These are phyloP conservation scores for Multifurca ochricompacta DNA, from an alignment of 768 basidiomycete genomes.

Conservation along the genomic window DNA sequence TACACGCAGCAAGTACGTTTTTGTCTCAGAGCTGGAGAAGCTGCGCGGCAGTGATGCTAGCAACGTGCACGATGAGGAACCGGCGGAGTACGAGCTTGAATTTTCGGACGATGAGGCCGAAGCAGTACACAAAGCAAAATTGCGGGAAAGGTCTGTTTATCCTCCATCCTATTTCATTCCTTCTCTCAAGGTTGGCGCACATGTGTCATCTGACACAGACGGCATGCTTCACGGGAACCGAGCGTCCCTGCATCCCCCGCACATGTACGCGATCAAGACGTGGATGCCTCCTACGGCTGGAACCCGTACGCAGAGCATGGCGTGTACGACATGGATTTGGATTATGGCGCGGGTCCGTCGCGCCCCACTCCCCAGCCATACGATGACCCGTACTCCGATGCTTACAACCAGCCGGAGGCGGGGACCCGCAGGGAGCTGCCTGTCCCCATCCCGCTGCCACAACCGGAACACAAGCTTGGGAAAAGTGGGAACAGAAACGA, in stretches of 20 bases:
- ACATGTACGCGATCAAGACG: constrained; percentile 47
- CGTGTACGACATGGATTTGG: constrained; percentile 51
- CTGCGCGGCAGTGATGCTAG: constrained; percentile 89
- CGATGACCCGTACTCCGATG: constrained; percentile 61
- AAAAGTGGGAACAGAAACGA: constrained; percentile 26
- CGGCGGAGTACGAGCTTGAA: constrained; percentile 81
- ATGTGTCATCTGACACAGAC: constrained; percentile 30
- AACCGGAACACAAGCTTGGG: background rate
- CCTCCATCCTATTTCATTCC: background rate
- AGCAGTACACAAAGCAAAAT: constrained; percentile 53
- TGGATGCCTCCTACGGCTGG: constrained; percentile 40
- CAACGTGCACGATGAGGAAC: constrained; percentile 92
- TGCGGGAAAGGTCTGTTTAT: constrained; percentile 49
- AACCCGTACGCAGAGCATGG: constrained; percentile 62
- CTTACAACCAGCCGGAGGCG: constrained; percentile 23
- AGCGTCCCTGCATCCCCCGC: constrained; percentile 42
- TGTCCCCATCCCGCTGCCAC: background rate
- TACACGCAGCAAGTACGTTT: constrained; percentile 74
- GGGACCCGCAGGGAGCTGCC: background rate
- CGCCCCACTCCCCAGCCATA: constrained; percentile 67
- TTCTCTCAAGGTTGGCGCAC: background rate
- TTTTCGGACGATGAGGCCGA: constrained; percentile 96
- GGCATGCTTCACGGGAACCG: constrained; percentile 41
- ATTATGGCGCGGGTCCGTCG: constrained; percentile 46
- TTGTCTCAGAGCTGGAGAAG: constrained; percentile 58